Percentiles rank a stretch among this genome's conserved stretches.
Evolutionary conservation across 495 filamentous ascomycete species (phyloP).

Genomic region (Oidiodendron maius): DNA sequence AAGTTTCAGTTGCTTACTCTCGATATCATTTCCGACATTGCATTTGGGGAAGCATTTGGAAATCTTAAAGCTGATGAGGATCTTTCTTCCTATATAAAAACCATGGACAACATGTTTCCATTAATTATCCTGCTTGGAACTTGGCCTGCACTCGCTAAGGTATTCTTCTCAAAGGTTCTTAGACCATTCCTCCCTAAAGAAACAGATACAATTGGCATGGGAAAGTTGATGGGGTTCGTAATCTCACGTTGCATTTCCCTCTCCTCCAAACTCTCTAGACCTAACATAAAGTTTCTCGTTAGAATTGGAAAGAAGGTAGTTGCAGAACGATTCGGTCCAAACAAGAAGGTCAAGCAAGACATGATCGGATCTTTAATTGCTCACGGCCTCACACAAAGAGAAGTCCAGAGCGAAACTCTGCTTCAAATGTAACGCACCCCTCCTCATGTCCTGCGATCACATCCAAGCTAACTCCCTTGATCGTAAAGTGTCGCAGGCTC

Average conservation of each 20-base stretch:
- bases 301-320: slow-evolving; percentile 24
- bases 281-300: not conserved
- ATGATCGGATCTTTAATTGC: slow-evolving; percentile 41
- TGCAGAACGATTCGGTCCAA: slow-evolving; percentile 25
- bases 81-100: slow-evolving; percentile 5
- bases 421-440: slow-evolving; percentile 27
- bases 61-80: slow-evolving; percentile 6
- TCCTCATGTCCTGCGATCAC: not conserved
- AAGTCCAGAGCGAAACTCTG: slow-evolving; percentile 34
- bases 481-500: slow-evolving; percentile 50
- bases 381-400: slow-evolving; percentile 32
- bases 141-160: slow-evolving; percentile 4
- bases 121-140: slow-evolving; percentile 1
- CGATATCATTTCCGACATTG: slow-evolving; percentile 41
- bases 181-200: slow-evolving; percentile 8
- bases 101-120: slow-evolving; percentile 4
- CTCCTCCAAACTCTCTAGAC: not conserved
- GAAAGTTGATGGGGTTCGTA: slow-evolving; percentile 8
- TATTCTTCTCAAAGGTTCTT: slow-evolving; percentile 1
- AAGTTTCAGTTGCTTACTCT: slow-evolving; percentile 43
- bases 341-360: slow-evolving; percentile 26
- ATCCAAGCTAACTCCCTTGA: not conserved
- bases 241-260: not conserved
- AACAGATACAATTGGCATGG: slow-evolving; percentile 3
- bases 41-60: slow-evolving; percentile 41